Evolutionary conservation across 2,329 filamentous ascomycete species (phyloP).

Genomic region (Hypoxylon sp.): DNA sequence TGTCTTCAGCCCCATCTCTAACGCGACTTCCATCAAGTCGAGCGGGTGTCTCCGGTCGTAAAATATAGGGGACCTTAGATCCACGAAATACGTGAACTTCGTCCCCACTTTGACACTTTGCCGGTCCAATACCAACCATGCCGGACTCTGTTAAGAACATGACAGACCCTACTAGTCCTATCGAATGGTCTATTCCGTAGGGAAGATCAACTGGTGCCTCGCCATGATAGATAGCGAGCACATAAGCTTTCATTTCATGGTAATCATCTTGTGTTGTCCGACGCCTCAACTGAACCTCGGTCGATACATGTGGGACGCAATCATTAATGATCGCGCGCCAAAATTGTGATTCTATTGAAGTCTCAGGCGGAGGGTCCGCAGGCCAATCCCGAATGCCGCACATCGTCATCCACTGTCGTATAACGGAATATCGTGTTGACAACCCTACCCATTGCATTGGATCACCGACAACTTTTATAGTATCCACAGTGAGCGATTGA

Average conservation of each 20-base stretch:
- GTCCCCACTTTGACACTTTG: background rate
- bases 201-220: background rate
- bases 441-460: background rate
- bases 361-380: conserved; percentile 7
- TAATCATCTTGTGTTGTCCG: background rate
- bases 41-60: background rate
- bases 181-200: background rate
- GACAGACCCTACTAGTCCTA: background rate
- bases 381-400: conserved; percentile 10
- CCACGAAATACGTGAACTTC: background rate
- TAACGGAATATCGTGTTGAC: background rate
- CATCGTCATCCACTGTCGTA: conserved; percentile 23
- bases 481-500: background rate
- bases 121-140: background rate
- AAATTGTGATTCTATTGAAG: conserved; percentile 6
- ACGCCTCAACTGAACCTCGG: background rate
- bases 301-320: background rate
- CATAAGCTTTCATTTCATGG: background rate
- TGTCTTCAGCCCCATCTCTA: background rate
- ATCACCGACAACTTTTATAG: background rate
- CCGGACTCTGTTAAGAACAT: background rate
- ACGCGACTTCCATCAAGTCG: background rate
- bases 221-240: background rate
- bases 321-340: conserved; percentile 22
- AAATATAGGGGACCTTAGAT: background rate